Conservation (phyloP, 768 basidiomycete species). For the Termitomyces sp. region DNA sequence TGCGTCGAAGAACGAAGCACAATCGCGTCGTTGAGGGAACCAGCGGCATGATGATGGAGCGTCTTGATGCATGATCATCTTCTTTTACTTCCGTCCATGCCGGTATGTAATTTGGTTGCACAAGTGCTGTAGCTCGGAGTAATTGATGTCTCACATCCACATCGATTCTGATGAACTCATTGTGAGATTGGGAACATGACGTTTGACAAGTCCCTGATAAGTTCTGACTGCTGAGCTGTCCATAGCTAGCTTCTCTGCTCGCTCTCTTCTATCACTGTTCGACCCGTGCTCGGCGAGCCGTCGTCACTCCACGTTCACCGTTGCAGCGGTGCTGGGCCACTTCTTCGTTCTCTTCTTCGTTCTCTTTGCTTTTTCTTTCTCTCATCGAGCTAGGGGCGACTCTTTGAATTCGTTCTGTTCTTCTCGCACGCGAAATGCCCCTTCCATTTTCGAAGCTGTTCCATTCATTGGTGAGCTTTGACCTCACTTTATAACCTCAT, state of each 20-base stretch:
- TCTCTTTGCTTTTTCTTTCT: no score
- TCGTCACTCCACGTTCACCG: background rate
- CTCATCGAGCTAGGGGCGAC: background rate
- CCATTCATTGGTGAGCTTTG: conserved; percentile 1
- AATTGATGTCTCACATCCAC: no score
- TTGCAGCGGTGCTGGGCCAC: conserved; percentile 7
- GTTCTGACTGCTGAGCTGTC: background rate
- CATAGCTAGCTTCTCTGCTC: no score
- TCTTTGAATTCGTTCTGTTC: background rate
- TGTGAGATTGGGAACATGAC: background rate
- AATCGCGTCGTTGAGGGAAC: background rate
- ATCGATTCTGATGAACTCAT: background rate
- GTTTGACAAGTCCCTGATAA: background rate
- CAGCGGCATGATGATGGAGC: no score
- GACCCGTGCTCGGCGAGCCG: conserved; percentile 8
- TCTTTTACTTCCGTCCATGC: background rate
- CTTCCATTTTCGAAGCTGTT: background rate
- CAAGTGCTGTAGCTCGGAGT: no score
- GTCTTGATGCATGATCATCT: background rate
- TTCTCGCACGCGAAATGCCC: background rate
- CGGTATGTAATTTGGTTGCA: no score
- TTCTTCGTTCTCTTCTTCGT: background rate
- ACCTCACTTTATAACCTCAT: background rate
- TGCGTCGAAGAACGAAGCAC: conserved; percentile 2
- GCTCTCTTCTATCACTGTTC: background rate